phyloP scores from a whole-genome alignment of 1,139 yeast genomes.

The Insectozyma bohioensis region DNA sequence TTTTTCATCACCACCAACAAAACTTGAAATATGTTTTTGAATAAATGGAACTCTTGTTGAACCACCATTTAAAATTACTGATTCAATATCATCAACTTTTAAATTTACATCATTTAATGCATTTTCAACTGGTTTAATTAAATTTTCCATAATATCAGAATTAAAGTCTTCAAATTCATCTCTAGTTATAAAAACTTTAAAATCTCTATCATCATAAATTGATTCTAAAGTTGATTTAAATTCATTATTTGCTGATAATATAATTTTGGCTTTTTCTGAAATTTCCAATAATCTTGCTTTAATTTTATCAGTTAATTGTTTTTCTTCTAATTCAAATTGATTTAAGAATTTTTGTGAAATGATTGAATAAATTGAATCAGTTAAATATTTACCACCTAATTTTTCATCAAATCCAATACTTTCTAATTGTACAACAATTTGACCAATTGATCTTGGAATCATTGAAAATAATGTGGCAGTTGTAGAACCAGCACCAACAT shows the following conservation, averaged over 20 bases:
- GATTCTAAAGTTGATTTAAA: conserved; percentile 73
- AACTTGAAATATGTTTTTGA: conserved; percentile 54
- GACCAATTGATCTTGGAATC: conserved; percentile 40
- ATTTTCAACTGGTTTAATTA: conserved; percentile 54
- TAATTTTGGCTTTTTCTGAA: conserved; percentile 83
- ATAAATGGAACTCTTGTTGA: conserved; percentile 89
- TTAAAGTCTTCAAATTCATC: conserved; percentile 71
- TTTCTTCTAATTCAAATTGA: conserved; percentile 35
- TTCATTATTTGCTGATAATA: conserved; percentile 85
- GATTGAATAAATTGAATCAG: conserved; percentile 61
- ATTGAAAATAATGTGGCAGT: conserved; percentile 79
- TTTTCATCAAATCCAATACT: conserved; percentile 66
- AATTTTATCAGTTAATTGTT: conserved; percentile 52
- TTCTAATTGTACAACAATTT: conserved; percentile 56
- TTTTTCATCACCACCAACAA: conserved; percentile 53
- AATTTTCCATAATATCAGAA: conserved; percentile 41
- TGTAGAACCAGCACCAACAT: conserved; percentile 92
- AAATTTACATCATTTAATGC: conserved; percentile 44
- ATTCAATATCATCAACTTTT: conserved; percentile 44
- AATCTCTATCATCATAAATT: conserved; percentile 68
- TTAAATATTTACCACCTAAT: conserved; percentile 76
- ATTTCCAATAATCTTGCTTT: conserved; percentile 71
- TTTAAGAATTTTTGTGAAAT: conserved; percentile 57
- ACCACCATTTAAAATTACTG: conserved; percentile 88
- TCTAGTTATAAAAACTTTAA: conserved; percentile 63